Evolutionary conservation across 2,329 filamentous ascomycete genomes (phyloP), one percentile per base, ranked within the genome.

Genomic region (Talaromyces pinophilus): DNA sequence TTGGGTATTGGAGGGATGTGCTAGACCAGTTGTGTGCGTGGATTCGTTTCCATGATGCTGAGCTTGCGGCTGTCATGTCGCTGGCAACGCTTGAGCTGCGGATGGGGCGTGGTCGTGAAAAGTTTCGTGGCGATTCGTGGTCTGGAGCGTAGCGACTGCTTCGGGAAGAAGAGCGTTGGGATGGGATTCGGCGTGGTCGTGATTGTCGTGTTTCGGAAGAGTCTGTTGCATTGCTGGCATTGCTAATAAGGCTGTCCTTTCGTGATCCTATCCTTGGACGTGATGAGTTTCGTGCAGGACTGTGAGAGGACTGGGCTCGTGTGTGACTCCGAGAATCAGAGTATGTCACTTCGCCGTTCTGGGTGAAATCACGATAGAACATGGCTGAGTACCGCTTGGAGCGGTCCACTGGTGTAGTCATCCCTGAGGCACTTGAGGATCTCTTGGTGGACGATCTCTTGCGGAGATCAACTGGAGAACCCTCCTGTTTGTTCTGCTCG

Each of bases 351-450:
- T 63, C 60, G 25, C 61, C 61, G 22, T 60, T 33, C 10, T 44
- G 42, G 22, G 13, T 46, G 40, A 65, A 60, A 11, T 67, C 65
- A 4, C 60, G 52, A 25, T 54, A 52, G 28, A 67, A 63, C 44
- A 67, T 63, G 52, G 65, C 61, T 3, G 65, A 67, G 30, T 60
- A 67, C 13, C 65, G 65, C 33, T 67, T 67, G 33, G 65, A 59
- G n/a, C 61, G 65, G 46, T 67, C 65, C 10, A 25, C 42, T 3
- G 55, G 25, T 6, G 57, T n/a, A 19, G 54, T 63, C 55, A 67
- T 35, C 11, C 46, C 60, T 6, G 60, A 67, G 7, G 60, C 60
- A 22, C 60, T 67, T 38, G 65, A 67, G 3, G 65, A 67, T 7
- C 65, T 48, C 54, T 67, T 63, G 5, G 60, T 63, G n/a, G 65